Base-by-base conservation (phyloP, 1,284 basidiomycete genomes). In the Marasmius sp. region DNA sequence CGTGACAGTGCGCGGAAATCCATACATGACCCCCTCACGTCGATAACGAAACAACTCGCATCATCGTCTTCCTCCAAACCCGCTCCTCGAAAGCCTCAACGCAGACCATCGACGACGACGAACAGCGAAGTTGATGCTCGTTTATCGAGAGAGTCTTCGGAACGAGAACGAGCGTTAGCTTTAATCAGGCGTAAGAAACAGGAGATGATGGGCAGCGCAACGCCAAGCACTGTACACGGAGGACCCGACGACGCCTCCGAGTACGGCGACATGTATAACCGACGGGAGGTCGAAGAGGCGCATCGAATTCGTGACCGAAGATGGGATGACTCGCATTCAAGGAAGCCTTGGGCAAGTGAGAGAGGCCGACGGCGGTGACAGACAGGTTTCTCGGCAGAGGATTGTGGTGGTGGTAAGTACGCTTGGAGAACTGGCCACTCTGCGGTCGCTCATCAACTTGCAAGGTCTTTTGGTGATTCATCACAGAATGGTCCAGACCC, bases 241-340 rank as follows among this genome's bases (percentile, higher is more conserved):
- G 84, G 78, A 3, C 74, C 72, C 58, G 75, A 79, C 10, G 74
- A 75, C 7, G 84, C 82, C 2, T 64, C 61, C 4, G 70, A 70
- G 2, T 92, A 92, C 63, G 80, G 81, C 1, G 89, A 93, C 67
- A 79, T 89, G 57, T 93, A 84, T 70, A 92, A 93, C 70, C 79
- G 81, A 60, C 71, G 74, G 49, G 91, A 88, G 61, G 89, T 92
- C 0, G 84, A 88, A 66, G 90, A 87, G 61, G 91, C 91, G 2
- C 86, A 87, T 68, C 76, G 80, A 38, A 37, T 47, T 16, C 57
- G 61, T 20, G 61, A 62, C 18, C 51, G 58, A 59, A 48, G 58
- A 59, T 62, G 61, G 61, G 57, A 53, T 16, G 58, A 59, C 43
- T 51, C 57, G 20, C 11, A 20, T n/a, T 47, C 45, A 20, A 49